Evolutionary conservation across 805 yeast genomes (phyloP).

Genomic region (Wickerhamiella alocasiicola): DNA sequence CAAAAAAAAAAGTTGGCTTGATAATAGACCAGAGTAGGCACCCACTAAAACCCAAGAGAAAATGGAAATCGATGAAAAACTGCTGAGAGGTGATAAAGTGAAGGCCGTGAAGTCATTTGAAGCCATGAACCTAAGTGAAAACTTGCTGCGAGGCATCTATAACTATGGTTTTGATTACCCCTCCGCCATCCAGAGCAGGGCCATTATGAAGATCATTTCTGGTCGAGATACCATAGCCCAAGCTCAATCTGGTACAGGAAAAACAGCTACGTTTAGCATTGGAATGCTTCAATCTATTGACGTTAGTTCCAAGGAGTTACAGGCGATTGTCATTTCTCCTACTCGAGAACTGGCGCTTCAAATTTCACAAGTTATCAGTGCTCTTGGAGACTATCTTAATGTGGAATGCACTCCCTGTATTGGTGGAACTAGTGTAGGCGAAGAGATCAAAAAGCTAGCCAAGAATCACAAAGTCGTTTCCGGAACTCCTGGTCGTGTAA

Average conservation of each 20-base stretch:
- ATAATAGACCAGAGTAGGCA: no score
- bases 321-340: slow-evolving; percentile 86
- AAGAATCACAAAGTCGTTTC: slow-evolving; percentile 75
- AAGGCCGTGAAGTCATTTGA: slow-evolving; percentile 26
- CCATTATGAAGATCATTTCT: slow-evolving; percentile 63
- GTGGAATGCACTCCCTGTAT: slow-evolving; percentile 81
- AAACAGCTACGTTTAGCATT: slow-evolving; percentile 95
- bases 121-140: slow-evolving; percentile 26
- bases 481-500: slow-evolving; percentile 95
- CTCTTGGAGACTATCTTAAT: slow-evolving; percentile 80
- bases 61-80: slow-evolving; percentile 32
- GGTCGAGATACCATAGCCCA: slow-evolving; percentile 80
- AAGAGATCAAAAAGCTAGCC: slow-evolving; percentile 57
- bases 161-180: slow-evolving; percentile 75
- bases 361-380: slow-evolving; percentile 75
- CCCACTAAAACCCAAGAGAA: no score
- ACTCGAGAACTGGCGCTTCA: slow-evolving; percentile 94
- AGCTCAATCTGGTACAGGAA: slow-evolving; percentile 99
- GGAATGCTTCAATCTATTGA: slow-evolving; percentile 85
- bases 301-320: slow-evolving; percentile 56
- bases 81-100: slow-evolving; percentile 51
- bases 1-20: not conserved
- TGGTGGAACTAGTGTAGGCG: slow-evolving; percentile 80
- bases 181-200: slow-evolving; percentile 71
- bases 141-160: slow-evolving; percentile 47